Conservation (phyloP, 2,329 filamentous ascomycete species). For the Scortechinia acanthostroma region DNA sequence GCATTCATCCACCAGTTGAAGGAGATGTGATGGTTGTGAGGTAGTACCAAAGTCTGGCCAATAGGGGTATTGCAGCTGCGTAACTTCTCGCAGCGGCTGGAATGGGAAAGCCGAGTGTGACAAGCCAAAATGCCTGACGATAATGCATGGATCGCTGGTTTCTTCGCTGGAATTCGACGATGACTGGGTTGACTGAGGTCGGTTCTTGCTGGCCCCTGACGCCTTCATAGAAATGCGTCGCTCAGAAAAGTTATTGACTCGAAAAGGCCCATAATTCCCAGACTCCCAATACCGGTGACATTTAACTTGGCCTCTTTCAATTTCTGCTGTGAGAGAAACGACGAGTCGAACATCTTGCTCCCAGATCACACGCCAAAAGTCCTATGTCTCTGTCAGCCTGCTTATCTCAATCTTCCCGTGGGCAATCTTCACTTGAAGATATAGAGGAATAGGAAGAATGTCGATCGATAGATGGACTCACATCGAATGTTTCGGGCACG, state of each 20-base stretch:
- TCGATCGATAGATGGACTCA: slow-evolving; percentile 26
- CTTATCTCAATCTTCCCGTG: no score
- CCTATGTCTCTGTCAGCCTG: no score
- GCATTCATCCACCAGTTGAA: slow-evolving; percentile 54
- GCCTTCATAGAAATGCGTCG: slow-evolving; percentile 37
- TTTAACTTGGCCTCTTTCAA: slow-evolving; percentile 58
- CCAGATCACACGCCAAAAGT: slow-evolving; percentile 65
- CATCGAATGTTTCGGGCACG: slow-evolving; percentile 55
- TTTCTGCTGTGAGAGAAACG: slow-evolving; percentile 59
- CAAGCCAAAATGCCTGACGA: slow-evolving; percentile 52
- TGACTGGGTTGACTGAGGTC: slow-evolving; percentile 23
- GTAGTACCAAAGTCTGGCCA: slow-evolving; percentile 64
- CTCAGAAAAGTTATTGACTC: slow-evolving; percentile 48
- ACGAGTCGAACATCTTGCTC: slow-evolving; percentile 59
- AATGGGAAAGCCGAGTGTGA: slow-evolving; percentile 49
- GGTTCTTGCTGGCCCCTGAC: no score
- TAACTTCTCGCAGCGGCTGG: slow-evolving; percentile 54
- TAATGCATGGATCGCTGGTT: slow-evolving; percentile 37
- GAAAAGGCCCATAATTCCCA: slow-evolving; percentile 46
- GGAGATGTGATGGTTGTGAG: slow-evolving; percentile 50
- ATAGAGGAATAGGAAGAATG: no score
- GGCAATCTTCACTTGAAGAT: no score
- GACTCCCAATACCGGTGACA: slow-evolving; percentile 59
- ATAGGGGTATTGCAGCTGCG: slow-evolving; percentile 56
- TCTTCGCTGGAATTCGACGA: slow-evolving; percentile 10